Percentiles rank a stretch among this genome's conserved stretches.
Evolutionary conservation across 1,139 yeast species (phyloP).

Genomic region (Zygoascus sp.): DNA sequence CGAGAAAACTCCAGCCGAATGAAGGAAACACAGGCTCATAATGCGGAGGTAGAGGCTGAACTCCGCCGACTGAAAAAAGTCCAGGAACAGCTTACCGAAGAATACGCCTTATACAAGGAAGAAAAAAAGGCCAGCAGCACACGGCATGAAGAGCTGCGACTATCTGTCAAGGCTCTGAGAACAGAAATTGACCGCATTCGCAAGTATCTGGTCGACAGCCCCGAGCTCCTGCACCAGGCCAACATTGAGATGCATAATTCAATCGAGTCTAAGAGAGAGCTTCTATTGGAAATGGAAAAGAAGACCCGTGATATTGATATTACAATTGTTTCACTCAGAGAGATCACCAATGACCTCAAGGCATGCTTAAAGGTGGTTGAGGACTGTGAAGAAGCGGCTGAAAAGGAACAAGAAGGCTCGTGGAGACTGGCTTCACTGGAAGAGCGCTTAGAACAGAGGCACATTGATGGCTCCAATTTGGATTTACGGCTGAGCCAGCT

Average conservation of each 20-base stretch:
- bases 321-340: constrained; percentile 56
- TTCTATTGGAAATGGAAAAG: constrained; percentile 43
- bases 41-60: constrained; percentile 57
- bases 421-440: constrained; percentile 41
- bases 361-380: constrained; percentile 51
- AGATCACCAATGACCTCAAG: constrained; percentile 52
- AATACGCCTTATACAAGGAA: constrained; percentile 60
- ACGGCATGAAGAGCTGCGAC: constrained; percentile 52
- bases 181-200: constrained; percentile 58
- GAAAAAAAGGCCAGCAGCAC: constrained; percentile 57
- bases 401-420: constrained; percentile 44
- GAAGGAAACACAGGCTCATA: constrained; percentile 51
- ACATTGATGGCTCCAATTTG: constrained; percentile 45
- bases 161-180: constrained; percentile 50
- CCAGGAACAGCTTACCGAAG: constrained; percentile 63
- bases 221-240: constrained; percentile 51
- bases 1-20: constrained; percentile 33
- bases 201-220: constrained; percentile 59
- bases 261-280: constrained; percentile 42
- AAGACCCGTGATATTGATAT: constrained; percentile 49
- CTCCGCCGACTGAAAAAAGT: constrained; percentile 56
- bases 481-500: constrained; percentile 48
- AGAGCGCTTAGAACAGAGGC: constrained; percentile 47
- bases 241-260: constrained; percentile 54
- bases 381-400: constrained; percentile 52